These are phyloP conservation scores for Globisporangium parvum DNA, from an alignment of 352 stramenopile species.

Conservation along the genomic window DNA sequence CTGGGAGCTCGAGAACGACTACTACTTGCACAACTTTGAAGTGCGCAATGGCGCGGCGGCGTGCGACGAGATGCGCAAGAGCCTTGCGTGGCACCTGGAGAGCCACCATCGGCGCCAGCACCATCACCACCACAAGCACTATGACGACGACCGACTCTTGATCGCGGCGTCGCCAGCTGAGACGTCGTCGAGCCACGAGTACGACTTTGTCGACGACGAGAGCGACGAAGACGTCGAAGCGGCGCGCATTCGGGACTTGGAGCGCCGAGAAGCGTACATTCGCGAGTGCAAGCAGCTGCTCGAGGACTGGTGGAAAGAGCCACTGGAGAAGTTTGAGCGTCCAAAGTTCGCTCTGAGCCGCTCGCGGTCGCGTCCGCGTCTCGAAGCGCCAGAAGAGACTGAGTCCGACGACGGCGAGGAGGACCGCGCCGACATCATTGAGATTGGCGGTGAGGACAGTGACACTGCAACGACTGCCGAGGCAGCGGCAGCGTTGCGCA, in stretches of 20 bases:
- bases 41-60: slow-evolving; percentile 62
- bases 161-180: slow-evolving; percentile 5
- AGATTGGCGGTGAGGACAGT: slow-evolving; percentile 2
- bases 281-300: slow-evolving; percentile 69
- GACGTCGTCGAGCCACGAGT: slow-evolving; percentile 17
- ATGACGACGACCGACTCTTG: slow-evolving; percentile 3
- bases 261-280: slow-evolving; percentile 69
- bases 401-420: slow-evolving; percentile 12
- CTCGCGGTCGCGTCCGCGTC: slow-evolving; percentile 7
- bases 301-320: slow-evolving; percentile 85
- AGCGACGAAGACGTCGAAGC: slow-evolving; percentile 17
- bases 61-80: slow-evolving; percentile 58
- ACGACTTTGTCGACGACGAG: slow-evolving; percentile 19
- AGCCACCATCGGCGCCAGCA: slow-evolving; percentile 30
- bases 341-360: slow-evolving; percentile 19
- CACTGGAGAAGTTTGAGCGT: slow-evolving; percentile 68
- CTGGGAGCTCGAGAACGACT: slow-evolving; percentile 86
- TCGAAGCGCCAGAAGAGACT: slow-evolving; percentile 11
- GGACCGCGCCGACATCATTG: neutral
- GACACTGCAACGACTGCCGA: neutral
- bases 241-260: slow-evolving; percentile 24
- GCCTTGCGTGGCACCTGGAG: slow-evolving; percentile 55
- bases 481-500: neutral
- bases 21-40: slow-evolving; percentile 90
- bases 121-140: slow-evolving; percentile 20